A percentile compares a stretch with the other conserved stretches of the same genome.
Evolutionary conservation across 2,329 filamentous ascomycete genomes (phyloP).

Genomic region (Lanzia echinophila): DNA sequence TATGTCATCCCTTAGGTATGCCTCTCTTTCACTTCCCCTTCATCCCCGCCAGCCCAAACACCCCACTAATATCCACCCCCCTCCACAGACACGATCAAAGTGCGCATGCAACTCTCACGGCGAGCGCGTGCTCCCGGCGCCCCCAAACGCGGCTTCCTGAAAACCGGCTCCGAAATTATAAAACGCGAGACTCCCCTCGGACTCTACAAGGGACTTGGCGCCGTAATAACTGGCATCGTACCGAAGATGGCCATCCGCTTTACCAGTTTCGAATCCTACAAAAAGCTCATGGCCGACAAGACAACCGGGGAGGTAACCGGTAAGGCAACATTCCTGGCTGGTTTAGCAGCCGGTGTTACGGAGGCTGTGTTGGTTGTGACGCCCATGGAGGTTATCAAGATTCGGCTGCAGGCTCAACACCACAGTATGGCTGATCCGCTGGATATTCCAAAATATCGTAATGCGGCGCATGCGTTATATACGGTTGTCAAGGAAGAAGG

Average conservation of each 20-base stretch:
- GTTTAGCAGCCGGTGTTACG: conserved; percentile 86
- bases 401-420: conserved; percentile 94
- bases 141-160: conserved; percentile 80
- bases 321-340: conserved; percentile 69
- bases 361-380: conserved; percentile 96
- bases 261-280: conserved; percentile 94
- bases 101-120: conserved; percentile 95
- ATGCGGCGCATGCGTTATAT: conserved; percentile 75
- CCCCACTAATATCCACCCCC: neutral
- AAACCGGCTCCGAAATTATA: conserved; percentile 80
- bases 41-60: neutral
- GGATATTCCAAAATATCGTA: conserved; percentile 94
- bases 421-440: conserved; percentile 97
- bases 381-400: conserved; percentile 99
- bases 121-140: conserved; percentile 74
- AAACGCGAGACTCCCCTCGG: conserved; percentile 84
- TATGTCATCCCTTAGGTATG: conserved; percentile 85
- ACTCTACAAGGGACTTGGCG: conserved; percentile 96
- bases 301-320: conserved; percentile 62
- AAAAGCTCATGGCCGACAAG: conserved; percentile 68
- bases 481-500: conserved; percentile 93
- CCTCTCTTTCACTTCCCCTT: neutral
- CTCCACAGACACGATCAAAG: conserved; percentile 85
- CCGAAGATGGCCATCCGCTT: conserved; percentile 99
- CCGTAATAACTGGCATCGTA: conserved; percentile 90